phyloP scores from a whole-genome alignment of 2,329 filamentous ascomycete species.

The Xylaria multiplex region DNA sequence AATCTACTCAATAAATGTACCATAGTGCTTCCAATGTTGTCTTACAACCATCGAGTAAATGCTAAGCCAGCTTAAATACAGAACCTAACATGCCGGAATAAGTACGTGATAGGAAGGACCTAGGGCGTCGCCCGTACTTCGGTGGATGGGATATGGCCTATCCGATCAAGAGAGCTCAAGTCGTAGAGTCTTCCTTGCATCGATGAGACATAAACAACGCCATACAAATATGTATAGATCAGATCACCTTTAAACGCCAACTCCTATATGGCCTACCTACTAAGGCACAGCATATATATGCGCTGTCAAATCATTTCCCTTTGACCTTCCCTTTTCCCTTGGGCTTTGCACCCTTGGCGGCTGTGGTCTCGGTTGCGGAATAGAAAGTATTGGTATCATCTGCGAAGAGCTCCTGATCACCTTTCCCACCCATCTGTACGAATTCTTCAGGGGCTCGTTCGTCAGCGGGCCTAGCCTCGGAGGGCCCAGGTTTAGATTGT shows the following conservation, averaged over 20 bases:
- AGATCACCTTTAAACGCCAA: conserved; percentile 9
- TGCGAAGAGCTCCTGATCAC: conserved; percentile 80
- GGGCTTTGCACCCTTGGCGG: conserved; percentile 44
- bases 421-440: conserved; percentile 84
- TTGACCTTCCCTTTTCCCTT: conserved; percentile 44
- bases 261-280: neutral
- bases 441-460: conserved; percentile 79
- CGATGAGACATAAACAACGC: conserved; percentile 16
- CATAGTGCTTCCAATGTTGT: conserved; percentile 9
- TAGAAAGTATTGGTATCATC: conserved; percentile 68
- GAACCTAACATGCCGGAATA: neutral
- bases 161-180: neutral
- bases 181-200: neutral
- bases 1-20: neutral
- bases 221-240: conserved; percentile 32
- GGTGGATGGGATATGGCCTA: neutral
- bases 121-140: neutral
- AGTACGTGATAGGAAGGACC: conserved; percentile 7
- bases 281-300: neutral
- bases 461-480: conserved; percentile 74
- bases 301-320: conserved; percentile 29
- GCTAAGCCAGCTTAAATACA: conserved; percentile 2
- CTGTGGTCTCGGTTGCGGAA: conserved; percentile 52
- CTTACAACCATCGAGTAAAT: conserved; percentile 15
- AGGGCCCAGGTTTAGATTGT: conserved; percentile 54